These are phyloP conservation scores for Rhynchosporium graminicola DNA, from an alignment of 2,329 filamentous ascomycete species.

Conservation along the genomic window DNA sequence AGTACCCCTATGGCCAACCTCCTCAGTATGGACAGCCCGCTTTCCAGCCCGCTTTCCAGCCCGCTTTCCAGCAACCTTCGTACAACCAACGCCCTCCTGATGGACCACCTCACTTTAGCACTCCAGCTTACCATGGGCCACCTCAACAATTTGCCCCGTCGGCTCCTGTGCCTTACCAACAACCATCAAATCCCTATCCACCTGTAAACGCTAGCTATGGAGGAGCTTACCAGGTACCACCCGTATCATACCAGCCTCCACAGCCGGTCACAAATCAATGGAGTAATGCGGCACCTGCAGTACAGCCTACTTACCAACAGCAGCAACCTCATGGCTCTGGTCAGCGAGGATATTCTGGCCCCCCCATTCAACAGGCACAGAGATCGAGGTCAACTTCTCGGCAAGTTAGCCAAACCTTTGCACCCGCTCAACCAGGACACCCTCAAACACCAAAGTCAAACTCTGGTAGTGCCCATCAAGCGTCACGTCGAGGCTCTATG, in stretches of 20 bases:
- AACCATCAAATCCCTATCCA: constrained; percentile 24
- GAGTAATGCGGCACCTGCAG: constrained; percentile 23
- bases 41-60: constrained; percentile 25
- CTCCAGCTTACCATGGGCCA: constrained; percentile 24
- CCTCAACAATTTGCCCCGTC: constrained; percentile 29
- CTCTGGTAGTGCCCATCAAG: constrained; percentile 22
- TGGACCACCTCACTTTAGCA: constrained; percentile 28
- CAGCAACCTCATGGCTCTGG: constrained; percentile 23
- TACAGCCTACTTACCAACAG: constrained; percentile 22
- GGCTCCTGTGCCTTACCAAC: constrained; percentile 28
- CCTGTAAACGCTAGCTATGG: constrained; percentile 26
- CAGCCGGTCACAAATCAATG: constrained; percentile 20
- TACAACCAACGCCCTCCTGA: constrained; percentile 28
- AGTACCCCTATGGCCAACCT: constrained; percentile 2
- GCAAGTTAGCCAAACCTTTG: constrained; percentile 19
- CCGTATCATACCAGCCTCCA: constrained; percentile 22
- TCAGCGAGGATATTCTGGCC: constrained; percentile 22
- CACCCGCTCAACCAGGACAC: constrained; percentile 21
- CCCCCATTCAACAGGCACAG: constrained; percentile 25
- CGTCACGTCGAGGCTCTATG: constrained; percentile 11
- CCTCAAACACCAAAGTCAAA: constrained; percentile 23
- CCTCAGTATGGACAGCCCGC: not conserved
- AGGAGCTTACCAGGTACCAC: constrained; percentile 18
- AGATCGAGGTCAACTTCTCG: constrained; percentile 15
- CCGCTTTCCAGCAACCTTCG: constrained; percentile 5